Conservation (phyloP, 31 red algal species). For the Porphyra umbilicalis region DNA sequence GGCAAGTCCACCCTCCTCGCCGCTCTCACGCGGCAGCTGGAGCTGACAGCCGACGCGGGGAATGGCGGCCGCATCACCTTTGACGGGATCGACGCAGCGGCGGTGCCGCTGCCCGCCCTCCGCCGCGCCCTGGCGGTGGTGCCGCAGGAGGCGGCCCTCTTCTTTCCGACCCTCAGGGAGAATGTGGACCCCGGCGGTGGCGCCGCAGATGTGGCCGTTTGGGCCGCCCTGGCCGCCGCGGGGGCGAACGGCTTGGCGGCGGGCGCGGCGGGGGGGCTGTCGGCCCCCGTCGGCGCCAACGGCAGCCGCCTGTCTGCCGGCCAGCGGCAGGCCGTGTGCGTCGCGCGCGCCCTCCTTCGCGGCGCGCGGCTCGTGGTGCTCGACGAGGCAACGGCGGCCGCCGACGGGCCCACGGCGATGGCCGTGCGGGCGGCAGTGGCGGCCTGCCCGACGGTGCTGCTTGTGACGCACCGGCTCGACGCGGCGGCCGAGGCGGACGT, state of each 20-base stretch:
- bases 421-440: constrained; percentile 31
- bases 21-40: constrained; percentile 20
- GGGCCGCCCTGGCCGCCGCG: background rate
- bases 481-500: constrained; percentile 28
- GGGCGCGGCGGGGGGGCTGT: constrained; percentile 11
- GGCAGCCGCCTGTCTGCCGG: constrained; percentile 64
- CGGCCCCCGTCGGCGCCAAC: constrained; percentile 21
- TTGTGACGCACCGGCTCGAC: constrained; percentile 31
- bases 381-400: constrained; percentile 41
- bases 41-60: background rate
- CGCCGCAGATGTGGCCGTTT: constrained; percentile 1
- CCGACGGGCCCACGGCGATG: constrained; percentile 20
- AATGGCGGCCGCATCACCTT: constrained; percentile 4
- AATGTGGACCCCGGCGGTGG: constrained; percentile 24
- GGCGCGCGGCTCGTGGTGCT: constrained; percentile 16
- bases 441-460: constrained; percentile 16
- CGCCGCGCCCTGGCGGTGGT: constrained; percentile 14
- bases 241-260: constrained; percentile 7
- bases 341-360: constrained; percentile 53
- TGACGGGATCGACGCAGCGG: constrained; percentile 16
- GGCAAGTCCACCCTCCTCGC: constrained; percentile 22
- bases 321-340: constrained; percentile 87
- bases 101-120: constrained; percentile 6
- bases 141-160: constrained; percentile 17
- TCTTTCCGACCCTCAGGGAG: constrained; percentile 12